phyloP scores from a whole-genome alignment of 805 yeast genomes.

The Spathaspora gorwiae region DNA sequence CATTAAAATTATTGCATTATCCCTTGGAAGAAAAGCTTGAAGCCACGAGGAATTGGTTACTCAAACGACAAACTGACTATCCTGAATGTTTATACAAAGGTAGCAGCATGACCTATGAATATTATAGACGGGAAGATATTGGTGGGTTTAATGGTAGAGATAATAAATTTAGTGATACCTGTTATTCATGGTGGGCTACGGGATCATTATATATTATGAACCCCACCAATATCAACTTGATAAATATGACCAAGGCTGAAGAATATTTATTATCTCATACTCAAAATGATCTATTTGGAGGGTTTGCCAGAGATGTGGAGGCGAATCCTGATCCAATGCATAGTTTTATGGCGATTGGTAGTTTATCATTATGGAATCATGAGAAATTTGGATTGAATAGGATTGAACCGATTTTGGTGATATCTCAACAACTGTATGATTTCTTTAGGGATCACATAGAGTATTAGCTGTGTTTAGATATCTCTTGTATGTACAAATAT shows the following conservation, averaged over 20 bases:
- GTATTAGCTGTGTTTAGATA: not conserved
- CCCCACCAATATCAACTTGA: slow-evolving; percentile 17
- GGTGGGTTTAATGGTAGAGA: slow-evolving; percentile 87
- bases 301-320: slow-evolving; percentile 65
- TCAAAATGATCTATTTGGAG: slow-evolving; percentile 66
- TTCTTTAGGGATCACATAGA: slow-evolving; percentile 4
- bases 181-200: slow-evolving; percentile 82
- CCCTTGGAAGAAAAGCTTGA: slow-evolving; percentile 16
- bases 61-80: slow-evolving; percentile 56
- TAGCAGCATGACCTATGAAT: slow-evolving; percentile 6
- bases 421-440: slow-evolving; percentile 14
- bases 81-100: slow-evolving; percentile 22
- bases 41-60: slow-evolving; percentile 53
- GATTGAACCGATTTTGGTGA: slow-evolving; percentile 26
- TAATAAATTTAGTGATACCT: slow-evolving; percentile 81
- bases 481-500: too few relatives aligned
- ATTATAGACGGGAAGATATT: slow-evolving; percentile 37
- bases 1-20: slow-evolving; percentile 41
- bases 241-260: slow-evolving; percentile 31
- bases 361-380: slow-evolving; percentile 16
- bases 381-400: slow-evolving; percentile 9
- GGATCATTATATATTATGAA: slow-evolving; percentile 50
- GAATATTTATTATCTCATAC: slow-evolving; percentile 49
- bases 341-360: slow-evolving; percentile 55
- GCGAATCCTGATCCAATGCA: slow-evolving; percentile 71